Conservation (phyloP, 2,329 filamentous ascomycete genomes). For the Neofusicoccum umdonicola region DNA sequence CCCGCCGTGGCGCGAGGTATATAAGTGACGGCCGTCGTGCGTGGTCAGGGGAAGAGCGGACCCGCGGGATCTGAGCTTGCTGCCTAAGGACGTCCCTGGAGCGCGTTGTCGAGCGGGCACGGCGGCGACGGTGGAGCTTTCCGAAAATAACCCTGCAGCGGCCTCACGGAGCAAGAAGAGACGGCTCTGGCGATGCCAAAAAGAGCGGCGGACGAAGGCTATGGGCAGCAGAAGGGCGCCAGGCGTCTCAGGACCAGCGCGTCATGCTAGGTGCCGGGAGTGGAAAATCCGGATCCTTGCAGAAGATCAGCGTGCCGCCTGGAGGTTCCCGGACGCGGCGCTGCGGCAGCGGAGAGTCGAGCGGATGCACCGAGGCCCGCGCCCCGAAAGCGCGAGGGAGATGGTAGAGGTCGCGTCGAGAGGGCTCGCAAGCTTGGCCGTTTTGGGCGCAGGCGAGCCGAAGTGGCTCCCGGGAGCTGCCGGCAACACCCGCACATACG, state of each 20-base stretch:
- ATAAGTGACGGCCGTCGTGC: neutral
- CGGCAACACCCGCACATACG: neutral
- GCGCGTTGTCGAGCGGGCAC: no score
- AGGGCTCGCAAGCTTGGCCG: neutral
- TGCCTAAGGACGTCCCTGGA: neutral
- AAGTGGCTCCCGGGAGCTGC: neutral
- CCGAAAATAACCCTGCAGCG: neutral
- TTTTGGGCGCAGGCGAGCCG: neutral
- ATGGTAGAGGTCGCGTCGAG: neutral
- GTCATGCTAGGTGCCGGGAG: neutral
- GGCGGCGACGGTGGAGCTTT: neutral
- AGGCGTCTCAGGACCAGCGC: neutral
- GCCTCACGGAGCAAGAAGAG: neutral
- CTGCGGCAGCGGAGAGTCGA: neutral
- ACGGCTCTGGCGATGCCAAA: neutral
- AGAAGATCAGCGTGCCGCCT: neutral
- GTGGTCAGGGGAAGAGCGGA: conserved; percentile 3
- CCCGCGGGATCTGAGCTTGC: neutral
- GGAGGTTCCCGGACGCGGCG: neutral
- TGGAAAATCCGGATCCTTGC: neutral
- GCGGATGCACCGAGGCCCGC: conserved; percentile 10
- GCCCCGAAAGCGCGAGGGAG: neutral
- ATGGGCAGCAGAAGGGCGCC: neutral
- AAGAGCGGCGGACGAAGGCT: neutral
- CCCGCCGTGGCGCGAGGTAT: conserved; percentile 10